A percentile compares a stretch with the other conserved stretches of the same genome.
These are phyloP conservation scores for Isabelozyma rhagii DNA, from an alignment of 805 yeast genomes.

Conservation along the genomic window DNA sequence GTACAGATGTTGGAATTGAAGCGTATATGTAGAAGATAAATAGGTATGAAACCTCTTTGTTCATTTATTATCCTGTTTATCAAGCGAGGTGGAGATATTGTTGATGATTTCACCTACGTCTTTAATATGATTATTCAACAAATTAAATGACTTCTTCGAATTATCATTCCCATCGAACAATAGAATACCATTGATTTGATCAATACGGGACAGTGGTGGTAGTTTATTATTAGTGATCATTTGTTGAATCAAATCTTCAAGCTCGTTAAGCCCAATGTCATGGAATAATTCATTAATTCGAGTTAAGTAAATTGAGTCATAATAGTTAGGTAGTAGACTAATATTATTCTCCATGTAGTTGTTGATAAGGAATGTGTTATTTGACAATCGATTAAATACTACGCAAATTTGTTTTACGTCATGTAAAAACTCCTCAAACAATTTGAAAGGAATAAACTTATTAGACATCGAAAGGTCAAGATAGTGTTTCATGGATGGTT, in stretches of 20 bases:
- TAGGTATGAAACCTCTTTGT: too few species aligned
- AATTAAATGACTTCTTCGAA: slow-evolving; percentile 2
- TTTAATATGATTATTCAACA: slow-evolving; percentile 22
- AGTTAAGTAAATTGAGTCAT: slow-evolving; percentile 18
- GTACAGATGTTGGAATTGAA: not conserved
- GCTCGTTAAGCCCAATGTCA: slow-evolving; percentile 19
- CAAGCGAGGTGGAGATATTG: not conserved
- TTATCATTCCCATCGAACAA: slow-evolving; percentile 15
- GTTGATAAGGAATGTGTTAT: slow-evolving; percentile 7
- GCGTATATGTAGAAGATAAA: not conserved
- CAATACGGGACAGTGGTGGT: slow-evolving; percentile 25
- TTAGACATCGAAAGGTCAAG: slow-evolving; percentile 6
- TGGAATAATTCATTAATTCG: slow-evolving; percentile 17
- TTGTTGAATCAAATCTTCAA: slow-evolving; percentile 25
- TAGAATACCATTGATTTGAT: slow-evolving; percentile 26
- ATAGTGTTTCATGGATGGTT: slow-evolving; percentile 1
- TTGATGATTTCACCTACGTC: slow-evolving; percentile 19
- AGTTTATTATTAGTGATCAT: slow-evolving; percentile 36
- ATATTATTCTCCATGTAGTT: slow-evolving; percentile 32
- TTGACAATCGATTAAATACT: not conserved
- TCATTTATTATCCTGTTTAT: too few species aligned
- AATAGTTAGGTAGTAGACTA: slow-evolving; percentile 26
- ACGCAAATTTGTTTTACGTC: not conserved
- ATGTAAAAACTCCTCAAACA: slow-evolving; percentile 11
- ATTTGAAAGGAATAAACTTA: slow-evolving; percentile 11